Base-by-base conservation (phyloP, 495 filamentous ascomycete species). In the Tuber aestivum region DNA sequence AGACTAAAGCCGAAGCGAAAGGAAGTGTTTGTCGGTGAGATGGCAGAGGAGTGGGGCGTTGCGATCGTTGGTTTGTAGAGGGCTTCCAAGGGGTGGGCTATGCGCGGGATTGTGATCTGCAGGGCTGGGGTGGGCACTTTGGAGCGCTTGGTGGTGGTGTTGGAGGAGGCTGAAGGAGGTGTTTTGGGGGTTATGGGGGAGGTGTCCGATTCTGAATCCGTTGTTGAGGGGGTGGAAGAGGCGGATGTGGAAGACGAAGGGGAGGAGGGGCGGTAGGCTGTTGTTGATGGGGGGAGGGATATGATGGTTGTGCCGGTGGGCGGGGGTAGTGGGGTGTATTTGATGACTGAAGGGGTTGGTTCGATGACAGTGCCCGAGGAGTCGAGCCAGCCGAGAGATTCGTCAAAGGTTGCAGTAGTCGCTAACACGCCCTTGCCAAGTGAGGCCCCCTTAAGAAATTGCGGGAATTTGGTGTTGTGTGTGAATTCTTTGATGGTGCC, bases 401-500 rank as follows among this genome's bases (percentile, higher is more conserved):
- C 56, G 32, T 73, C 41, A 35, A 42, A 74, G 40, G 74, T 27
- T 14, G 72, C 44, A 27, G 72, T 32, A 14, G 35, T n/a, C 14
- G 82, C 79, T 6, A 82, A 84, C 3, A 86, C 82, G 23, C 81
- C 83, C 6, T 83, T 74, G 23, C 77, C 83, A 10, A 75, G 80
- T 76, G 75, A 83, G 18, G 77, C 83, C 65, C 65, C 80, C 78
- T 91, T 92, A 72, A 96, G 83, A 80, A 97, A 97, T 21, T 88
- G 91, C 0, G 92, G 91, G 74, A 92, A 90, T 74, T 96, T 94
- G 50, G 87, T 87, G 2, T 91, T 94, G 83, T 93, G 93, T 81
- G 93, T 93, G 20, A 93, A 95, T 75, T 88, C 81, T 27, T 91
- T 94, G 83, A 93, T 92, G 81, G 93, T 91, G 8, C 92, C 94